These are phyloP conservation scores for Talaromyces sp. DNA, from an alignment of 2,329 filamentous ascomycete species.

Conservation along the genomic window DNA sequence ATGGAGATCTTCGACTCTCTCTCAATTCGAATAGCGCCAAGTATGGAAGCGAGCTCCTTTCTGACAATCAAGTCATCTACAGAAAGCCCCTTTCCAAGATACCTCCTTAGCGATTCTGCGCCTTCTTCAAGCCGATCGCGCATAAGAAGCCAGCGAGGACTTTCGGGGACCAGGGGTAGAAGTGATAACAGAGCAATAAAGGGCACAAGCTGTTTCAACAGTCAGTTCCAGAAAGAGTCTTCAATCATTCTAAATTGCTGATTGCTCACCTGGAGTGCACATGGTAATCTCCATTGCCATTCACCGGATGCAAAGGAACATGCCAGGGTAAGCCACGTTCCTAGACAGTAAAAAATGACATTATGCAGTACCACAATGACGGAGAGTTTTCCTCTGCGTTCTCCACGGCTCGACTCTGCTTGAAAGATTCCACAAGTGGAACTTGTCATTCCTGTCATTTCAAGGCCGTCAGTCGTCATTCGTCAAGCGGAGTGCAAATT, in stretches of 20 bases:
- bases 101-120: slow-evolving; percentile 47
- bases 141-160: slow-evolving; percentile 40
- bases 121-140: slow-evolving; percentile 49
- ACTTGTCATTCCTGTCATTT: background rate
- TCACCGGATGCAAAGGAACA: slow-evolving; percentile 24
- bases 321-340: slow-evolving; percentile 38
- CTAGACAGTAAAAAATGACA: slow-evolving; percentile 25
- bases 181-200: slow-evolving; percentile 44
- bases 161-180: slow-evolving; percentile 36
- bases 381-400: slow-evolving; percentile 54
- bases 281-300: slow-evolving; percentile 24
- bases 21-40: background rate
- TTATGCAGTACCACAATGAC: slow-evolving; percentile 47
- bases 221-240: background rate
- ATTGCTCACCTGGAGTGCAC: slow-evolving; percentile 50
- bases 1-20: background rate
- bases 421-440: background rate
- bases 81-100: slow-evolving; percentile 28
- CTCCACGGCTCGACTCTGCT: slow-evolving; percentile 43
- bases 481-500: slow-evolving; percentile 24
- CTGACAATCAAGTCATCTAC: background rate
- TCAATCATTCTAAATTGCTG: slow-evolving; percentile 24
- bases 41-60: background rate
- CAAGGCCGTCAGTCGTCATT: background rate
- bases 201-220: slow-evolving; percentile 20